Conservation (phyloP, 73 alveolate genomes). For the Symbiodinium pilosum region DNA sequence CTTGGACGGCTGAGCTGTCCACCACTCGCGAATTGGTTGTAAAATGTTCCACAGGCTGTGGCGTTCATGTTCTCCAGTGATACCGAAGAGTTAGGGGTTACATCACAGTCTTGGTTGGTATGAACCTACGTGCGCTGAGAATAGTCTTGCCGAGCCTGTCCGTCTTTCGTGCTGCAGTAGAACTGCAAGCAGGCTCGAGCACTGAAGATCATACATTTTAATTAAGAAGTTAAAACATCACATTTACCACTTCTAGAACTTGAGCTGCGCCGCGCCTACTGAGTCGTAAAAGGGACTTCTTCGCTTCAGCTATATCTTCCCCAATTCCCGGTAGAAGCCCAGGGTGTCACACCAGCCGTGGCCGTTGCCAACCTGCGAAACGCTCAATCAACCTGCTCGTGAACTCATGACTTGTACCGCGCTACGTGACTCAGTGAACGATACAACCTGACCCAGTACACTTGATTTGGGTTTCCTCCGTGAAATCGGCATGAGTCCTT, state of each 20-base stretch:
- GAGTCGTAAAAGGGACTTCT: background rate
- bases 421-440: background rate
- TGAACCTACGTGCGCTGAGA: too few species aligned
- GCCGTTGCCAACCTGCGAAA: background rate
- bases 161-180: background rate
- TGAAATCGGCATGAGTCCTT: background rate
- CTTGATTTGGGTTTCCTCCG: background rate
- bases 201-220: background rate
- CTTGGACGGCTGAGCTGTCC: too few species aligned
- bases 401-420: conserved; percentile 3
- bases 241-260: background rate
- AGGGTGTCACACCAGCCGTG: conserved; percentile 10
- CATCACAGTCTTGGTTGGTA: too few species aligned
- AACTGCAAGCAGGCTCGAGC: conserved; percentile 9
- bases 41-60: too few species aligned
- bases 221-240: background rate
- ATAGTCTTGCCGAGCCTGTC: background rate
- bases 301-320: background rate
- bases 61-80: too few species aligned
- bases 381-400: background rate
- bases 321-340: background rate
- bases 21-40: too few species aligned
- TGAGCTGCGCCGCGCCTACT: background rate
- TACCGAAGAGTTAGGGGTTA: too few species aligned
- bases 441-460: background rate